A percentile compares a stretch with the other conserved stretches of the same genome.
phyloP scores from a whole-genome alignment of 441 rosid species.

The Eruca vesicaria region DNA sequence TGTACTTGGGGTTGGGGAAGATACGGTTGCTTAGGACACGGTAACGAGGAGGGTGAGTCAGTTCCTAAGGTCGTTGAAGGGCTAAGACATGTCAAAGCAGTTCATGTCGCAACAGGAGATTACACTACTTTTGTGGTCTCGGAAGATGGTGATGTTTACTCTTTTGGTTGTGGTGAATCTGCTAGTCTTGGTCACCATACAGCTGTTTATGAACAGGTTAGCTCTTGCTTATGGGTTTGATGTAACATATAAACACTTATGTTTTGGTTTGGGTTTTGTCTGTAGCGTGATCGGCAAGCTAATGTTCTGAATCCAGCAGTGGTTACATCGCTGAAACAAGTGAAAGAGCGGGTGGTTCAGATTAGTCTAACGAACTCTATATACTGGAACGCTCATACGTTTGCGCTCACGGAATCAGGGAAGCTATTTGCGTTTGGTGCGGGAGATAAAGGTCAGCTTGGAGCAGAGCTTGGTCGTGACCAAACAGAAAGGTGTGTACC shows the following conservation, averaged over 20 bases:
- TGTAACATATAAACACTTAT: neutral
- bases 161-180: constrained; percentile 92
- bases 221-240: neutral
- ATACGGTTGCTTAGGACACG: constrained; percentile 96
- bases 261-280: neutral
- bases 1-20: constrained; percentile 99
- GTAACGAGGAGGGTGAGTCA: constrained; percentile 82
- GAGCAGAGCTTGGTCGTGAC: constrained; percentile 59
- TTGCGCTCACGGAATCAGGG: constrained; percentile 88
- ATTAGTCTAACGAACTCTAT: constrained; percentile 82
- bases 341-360: constrained; percentile 76
- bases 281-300: constrained; percentile 59
- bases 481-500: constrained; percentile 76
- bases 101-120: constrained; percentile 91
- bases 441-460: constrained; percentile 97
- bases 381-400: constrained; percentile 90
- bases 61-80: constrained; percentile 90
- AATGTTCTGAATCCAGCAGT: constrained; percentile 77
- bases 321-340: constrained; percentile 72
- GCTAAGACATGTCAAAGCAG: constrained; percentile 73
- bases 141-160: constrained; percentile 83
- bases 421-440: constrained; percentile 85
- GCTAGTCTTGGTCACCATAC: constrained; percentile 87
- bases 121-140: constrained; percentile 92
- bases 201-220: constrained; percentile 67